These are phyloP conservation scores for Magnaporthiopsis incrustans DNA, from an alignment of 2,329 filamentous ascomycete genomes.

Conservation along the genomic window DNA sequence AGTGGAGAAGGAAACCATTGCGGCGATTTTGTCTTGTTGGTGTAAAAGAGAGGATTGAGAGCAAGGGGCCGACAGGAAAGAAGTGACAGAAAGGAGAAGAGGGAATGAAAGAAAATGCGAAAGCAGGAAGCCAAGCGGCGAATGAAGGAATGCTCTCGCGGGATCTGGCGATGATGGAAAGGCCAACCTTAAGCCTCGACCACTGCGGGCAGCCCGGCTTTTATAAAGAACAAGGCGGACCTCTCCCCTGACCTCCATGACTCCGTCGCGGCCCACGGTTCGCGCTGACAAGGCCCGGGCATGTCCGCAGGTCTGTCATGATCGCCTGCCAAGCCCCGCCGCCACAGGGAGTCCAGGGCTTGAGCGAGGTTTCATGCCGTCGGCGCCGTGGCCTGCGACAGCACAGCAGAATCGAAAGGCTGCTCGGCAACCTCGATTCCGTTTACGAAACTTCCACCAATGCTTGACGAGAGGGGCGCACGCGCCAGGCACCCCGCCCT, in stretches of 20 bases:
- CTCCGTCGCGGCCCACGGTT: background rate
- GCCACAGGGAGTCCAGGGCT: background rate
- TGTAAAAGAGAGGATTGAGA: background rate
- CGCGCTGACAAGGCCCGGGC: no score
- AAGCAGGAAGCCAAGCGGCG: background rate
- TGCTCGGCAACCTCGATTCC: background rate
- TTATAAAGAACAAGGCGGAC: background rate
- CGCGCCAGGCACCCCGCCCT: no score
- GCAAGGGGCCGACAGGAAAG: background rate
- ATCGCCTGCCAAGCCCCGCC: background rate
- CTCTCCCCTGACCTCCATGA: background rate
- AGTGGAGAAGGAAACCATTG: background rate
- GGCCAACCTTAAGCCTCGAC: background rate
- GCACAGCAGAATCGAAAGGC: background rate
- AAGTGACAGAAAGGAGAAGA: background rate
- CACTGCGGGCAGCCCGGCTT: background rate
- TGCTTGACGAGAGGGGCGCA: background rate
- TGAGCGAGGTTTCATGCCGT: background rate
- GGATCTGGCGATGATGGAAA: background rate
- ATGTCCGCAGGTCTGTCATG: background rate
- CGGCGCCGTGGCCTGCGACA: background rate
- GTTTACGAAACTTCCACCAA: background rate
- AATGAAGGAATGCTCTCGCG: background rate
- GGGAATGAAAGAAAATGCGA: background rate
- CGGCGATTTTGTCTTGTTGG: background rate